Conservation (phyloP, 2,329 filamentous ascomycete genomes). For the Talaromyces verruculosus region DNA sequence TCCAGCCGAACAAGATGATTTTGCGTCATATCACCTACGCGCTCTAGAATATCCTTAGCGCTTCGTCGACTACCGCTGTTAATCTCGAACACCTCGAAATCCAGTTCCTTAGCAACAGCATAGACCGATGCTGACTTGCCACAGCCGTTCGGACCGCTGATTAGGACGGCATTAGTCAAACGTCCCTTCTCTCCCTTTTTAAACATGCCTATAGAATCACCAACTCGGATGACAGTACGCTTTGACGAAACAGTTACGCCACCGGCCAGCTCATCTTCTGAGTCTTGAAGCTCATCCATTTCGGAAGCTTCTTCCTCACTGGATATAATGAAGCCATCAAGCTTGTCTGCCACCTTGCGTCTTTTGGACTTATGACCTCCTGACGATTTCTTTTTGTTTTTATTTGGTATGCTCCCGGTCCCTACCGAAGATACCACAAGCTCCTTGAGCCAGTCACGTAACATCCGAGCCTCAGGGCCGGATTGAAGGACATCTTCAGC, state of each 20-base stretch:
- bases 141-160: constrained; percentile 85
- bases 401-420: constrained; percentile 49
- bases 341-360: constrained; percentile 66
- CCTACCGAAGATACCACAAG: constrained; percentile 76
- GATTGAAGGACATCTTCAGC: constrained; percentile 73
- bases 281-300: constrained; percentile 67
- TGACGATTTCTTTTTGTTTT: constrained; percentile 27
- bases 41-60: constrained; percentile 86
- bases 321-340: constrained; percentile 77
- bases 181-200: constrained; percentile 51
- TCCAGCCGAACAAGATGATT: constrained; percentile 74
- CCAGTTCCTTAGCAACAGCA: constrained; percentile 86
- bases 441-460: constrained; percentile 78
- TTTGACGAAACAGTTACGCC: constrained; percentile 38
- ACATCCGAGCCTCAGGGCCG: constrained; percentile 65
- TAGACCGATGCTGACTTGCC: constrained; percentile 93
- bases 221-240: constrained; percentile 45
- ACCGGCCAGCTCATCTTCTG: constrained; percentile 48
- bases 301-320: constrained; percentile 72
- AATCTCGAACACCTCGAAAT: constrained; percentile 93
- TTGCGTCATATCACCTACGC: constrained; percentile 92
- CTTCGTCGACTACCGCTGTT: constrained; percentile 79
- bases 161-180: constrained; percentile 71
- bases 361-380: constrained; percentile 54
- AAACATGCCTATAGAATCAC: constrained; percentile 38